These are phyloP conservation scores for Cutaneotrichosporon dermatis DNA, from an alignment of 1,284 basidiomycete genomes.

Conservation along the genomic window DNA sequence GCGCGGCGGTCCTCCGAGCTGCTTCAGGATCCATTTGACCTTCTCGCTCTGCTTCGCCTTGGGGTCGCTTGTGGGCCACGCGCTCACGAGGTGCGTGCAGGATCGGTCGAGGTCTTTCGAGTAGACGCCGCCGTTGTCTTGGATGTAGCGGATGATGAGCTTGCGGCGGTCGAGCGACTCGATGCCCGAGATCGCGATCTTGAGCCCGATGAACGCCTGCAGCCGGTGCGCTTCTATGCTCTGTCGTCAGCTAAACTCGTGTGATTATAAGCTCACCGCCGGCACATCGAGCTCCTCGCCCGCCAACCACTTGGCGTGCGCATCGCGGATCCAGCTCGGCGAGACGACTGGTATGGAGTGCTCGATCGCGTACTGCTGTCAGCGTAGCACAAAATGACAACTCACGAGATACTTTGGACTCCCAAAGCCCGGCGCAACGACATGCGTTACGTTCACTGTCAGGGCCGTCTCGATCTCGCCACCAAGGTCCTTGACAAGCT, in stretches of 20 bases:
- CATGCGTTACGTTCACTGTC: conserved; percentile 41
- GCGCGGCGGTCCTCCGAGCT: conserved; percentile 26
- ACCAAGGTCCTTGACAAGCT: conserved; percentile 28
- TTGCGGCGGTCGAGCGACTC: conserved; percentile 42
- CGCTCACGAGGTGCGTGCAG: conserved; percentile 45
- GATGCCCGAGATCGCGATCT: conserved; percentile 41
- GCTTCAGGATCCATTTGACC: conserved; percentile 42
- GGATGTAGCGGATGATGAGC: conserved; percentile 36
- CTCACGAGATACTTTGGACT: conserved; percentile 43
- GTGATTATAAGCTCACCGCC: conserved; percentile 13
- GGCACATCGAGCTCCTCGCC: conserved; percentile 31
- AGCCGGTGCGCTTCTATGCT: conserved; percentile 28
- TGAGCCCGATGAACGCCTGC: conserved; percentile 35
- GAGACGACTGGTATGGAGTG: conserved; percentile 38
- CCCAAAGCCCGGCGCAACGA: conserved; percentile 32
- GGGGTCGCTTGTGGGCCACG: conserved; percentile 31
- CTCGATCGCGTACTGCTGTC: conserved; percentile 39
- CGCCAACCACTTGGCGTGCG: conserved; percentile 29
- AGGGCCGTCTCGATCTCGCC: conserved; percentile 37
- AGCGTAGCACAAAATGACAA: conserved; percentile 2
- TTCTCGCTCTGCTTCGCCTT: conserved; percentile 38
- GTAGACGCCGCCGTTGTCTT: conserved; percentile 38
- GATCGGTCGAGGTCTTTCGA: conserved; percentile 42
- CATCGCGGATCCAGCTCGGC: conserved; percentile 37
- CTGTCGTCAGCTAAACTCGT: conserved; percentile 10